Conservation (phyloP, 495 filamentous ascomycete species). For the Penicillium soppii region DNA sequence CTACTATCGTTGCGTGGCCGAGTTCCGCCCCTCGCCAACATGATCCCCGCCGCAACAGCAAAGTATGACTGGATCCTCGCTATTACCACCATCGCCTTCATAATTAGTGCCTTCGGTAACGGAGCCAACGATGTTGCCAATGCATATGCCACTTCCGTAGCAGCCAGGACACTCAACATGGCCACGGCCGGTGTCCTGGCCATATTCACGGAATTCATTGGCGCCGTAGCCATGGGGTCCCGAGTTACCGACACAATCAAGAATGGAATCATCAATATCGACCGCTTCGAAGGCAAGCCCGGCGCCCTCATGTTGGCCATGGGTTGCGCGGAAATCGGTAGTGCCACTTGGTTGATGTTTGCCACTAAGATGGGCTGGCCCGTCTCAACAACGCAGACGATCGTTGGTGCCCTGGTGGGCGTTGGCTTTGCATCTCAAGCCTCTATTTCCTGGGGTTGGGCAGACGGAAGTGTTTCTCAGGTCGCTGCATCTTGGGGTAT, state of each 20-base stretch:
- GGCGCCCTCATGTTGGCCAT: slow-evolving; percentile 61
- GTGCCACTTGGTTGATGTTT: slow-evolving; percentile 58
- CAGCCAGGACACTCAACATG: slow-evolving; percentile 38
- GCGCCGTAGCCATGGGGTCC: slow-evolving; percentile 61
- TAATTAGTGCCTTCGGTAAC: slow-evolving; percentile 44
- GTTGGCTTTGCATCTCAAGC: slow-evolving; percentile 61
- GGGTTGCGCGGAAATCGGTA: slow-evolving; percentile 59
- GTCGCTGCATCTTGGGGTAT: slow-evolving; percentile 63
- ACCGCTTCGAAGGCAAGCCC: slow-evolving; percentile 51
- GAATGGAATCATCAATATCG: slow-evolving; percentile 58
- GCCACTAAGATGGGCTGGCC: slow-evolving; percentile 57
- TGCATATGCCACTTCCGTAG: slow-evolving; percentile 42
- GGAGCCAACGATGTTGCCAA: slow-evolving; percentile 50
- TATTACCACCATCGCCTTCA: slow-evolving; percentile 43
- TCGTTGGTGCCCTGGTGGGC: slow-evolving; percentile 61
- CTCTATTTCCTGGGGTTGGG: slow-evolving; percentile 57
- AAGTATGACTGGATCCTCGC: slow-evolving; percentile 53
- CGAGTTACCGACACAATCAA: slow-evolving; percentile 68
- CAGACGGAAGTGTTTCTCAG: slow-evolving; percentile 50
- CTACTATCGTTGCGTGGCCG: background rate
- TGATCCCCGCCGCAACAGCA: slow-evolving; percentile 26
- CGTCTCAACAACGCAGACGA: slow-evolving; percentile 65
- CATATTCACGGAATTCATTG: slow-evolving; percentile 50
- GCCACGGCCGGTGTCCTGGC: slow-evolving; percentile 37
- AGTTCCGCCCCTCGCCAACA: slow-evolving; percentile 10